Evolutionary conservation across 352 stramenopile species (phyloP), one percentile per base, ranked within the genome.

Genomic region (Globisporangium nagaii): DNA sequence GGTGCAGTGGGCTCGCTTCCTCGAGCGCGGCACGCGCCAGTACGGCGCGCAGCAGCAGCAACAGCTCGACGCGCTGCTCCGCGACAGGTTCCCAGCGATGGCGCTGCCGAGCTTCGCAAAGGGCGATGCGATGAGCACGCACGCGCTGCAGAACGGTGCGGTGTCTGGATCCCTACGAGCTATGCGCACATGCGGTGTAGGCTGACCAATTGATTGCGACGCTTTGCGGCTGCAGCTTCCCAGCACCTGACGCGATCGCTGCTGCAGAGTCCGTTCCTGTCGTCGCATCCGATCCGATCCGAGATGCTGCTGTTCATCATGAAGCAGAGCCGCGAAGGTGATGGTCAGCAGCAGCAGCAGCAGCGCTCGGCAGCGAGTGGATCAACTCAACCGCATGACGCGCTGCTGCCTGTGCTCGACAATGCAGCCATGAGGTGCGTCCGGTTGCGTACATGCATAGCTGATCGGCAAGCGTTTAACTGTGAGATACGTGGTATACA

Each of bases 231-330:
- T 13, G 25, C 42, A 50, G 71, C 71, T 11, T 58, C 69, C 25
- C 20, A 70, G 37, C 66, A 79, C 45, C 49, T 84, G 31, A 52
- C 75, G 43, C 58, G 55, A 10, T 71, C 73, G n/a, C 65, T 81
- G 42, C 47, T 81, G n/a, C 64, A 80, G 53, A 84, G 74, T 55
- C 64, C 69, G n/a, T 84, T 71, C 45, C 43, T 84, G 30, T 24
- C 58, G n/a, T 62, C 66, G 8, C 70, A 80, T 32, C 71, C 74
- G 17, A 72, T 72, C 4, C 68, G 66, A 11, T 79, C 68, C 2
- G 63, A 79, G 59, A 36, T 84, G 30, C 24, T 77, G 19, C 32
- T 62, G 24, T 53, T 59, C 11, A 63, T 75, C 15, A 50, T 84
- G 5, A 47, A 68, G 2, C 50, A 77, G 39, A 56, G 65, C 10